phyloP scores from a whole-genome alignment of 805 yeast species.

The Candida awuae region DNA sequence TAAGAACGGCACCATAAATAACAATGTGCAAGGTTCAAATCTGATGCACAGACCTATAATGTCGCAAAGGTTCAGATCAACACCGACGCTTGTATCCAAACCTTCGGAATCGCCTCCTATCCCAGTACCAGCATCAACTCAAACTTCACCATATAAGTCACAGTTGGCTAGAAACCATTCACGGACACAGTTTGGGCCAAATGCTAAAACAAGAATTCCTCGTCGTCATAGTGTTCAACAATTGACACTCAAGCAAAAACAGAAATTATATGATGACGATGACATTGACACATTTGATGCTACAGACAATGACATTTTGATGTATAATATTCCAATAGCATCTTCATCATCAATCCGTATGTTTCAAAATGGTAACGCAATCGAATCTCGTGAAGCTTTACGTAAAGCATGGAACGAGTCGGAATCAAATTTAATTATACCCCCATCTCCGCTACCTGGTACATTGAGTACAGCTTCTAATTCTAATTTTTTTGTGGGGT shows the following conservation, averaged over 20 bases:
- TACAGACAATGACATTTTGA: constrained; percentile 32
- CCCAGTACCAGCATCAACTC: constrained; percentile 1
- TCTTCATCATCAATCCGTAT: constrained; percentile 27
- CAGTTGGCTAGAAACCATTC: not conserved
- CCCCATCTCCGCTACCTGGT: constrained; percentile 47
- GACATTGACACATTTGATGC: constrained; percentile 28
- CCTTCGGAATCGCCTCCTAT: constrained; percentile 1
- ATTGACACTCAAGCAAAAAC: constrained; percentile 21
- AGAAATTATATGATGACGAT: constrained; percentile 25
- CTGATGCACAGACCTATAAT: not conserved
- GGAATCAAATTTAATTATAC: constrained; percentile 25
- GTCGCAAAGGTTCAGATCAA: constrained; percentile 8
- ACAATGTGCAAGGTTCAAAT: no score
- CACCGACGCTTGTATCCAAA: constrained; percentile 3
- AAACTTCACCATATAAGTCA: constrained; percentile 3
- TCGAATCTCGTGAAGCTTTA: constrained; percentile 18
- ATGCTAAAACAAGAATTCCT: constrained; percentile 2
- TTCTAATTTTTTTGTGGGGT: not conserved
- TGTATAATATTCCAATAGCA: constrained; percentile 50
- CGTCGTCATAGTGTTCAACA: constrained; percentile 11
- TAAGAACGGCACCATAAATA: no score
- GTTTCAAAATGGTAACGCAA: constrained; percentile 15
- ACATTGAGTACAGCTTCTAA: constrained; percentile 7
- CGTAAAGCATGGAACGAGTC: constrained; percentile 22
- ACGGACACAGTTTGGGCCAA: not conserved